phyloP scores from a whole-genome alignment of 306 rosid species.

The Echinosophora koreensis region DNA sequence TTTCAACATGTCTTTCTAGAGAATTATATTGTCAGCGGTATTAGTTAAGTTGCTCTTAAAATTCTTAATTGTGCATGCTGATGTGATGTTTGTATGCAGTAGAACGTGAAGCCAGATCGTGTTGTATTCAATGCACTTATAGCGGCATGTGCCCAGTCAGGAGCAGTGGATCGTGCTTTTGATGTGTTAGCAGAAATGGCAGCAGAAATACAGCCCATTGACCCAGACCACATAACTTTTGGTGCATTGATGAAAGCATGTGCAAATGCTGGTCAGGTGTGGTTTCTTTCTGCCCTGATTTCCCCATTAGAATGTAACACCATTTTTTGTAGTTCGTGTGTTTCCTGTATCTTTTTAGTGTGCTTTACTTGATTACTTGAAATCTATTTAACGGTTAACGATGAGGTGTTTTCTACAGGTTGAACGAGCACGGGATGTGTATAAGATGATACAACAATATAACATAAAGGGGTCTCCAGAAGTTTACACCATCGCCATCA shows the following conservation, averaged over 20 bases:
- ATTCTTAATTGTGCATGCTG: conserved; percentile 56
- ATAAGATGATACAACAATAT: conserved; percentile 76
- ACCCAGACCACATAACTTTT: conserved; percentile 89
- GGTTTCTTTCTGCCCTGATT: conserved; percentile 36
- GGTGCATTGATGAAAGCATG: conserved; percentile 97
- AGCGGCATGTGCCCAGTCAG: conserved; percentile 94
- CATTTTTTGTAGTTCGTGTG: conserved; percentile 11
- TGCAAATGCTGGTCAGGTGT: conserved; percentile 89
- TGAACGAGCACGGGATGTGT: conserved; percentile 86
- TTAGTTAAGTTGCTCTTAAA: conserved; percentile 20
- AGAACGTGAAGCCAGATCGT: conserved; percentile 99
- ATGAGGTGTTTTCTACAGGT: conserved; percentile 56
- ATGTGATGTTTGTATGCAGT: conserved; percentile 86
- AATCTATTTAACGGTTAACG: conserved; percentile 32
- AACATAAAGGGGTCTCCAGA: conserved; percentile 86
- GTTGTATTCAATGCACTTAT: conserved; percentile 99
- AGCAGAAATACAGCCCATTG: conserved; percentile 80
- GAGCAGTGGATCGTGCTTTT: conserved; percentile 98
- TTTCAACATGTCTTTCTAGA: conserved; percentile 38
- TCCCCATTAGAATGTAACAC: not conserved
- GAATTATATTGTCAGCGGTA: conserved; percentile 15
- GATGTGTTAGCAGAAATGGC: conserved; percentile 95
- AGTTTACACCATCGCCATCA: conserved; percentile 95
- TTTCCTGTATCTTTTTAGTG: conserved; percentile 26
- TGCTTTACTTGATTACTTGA: conserved; percentile 39